Percentiles rank a stretch among this genome's conserved stretches.
These are phyloP conservation scores for Xylaria digitata DNA, from an alignment of 2,329 filamentous ascomycete genomes.

Conservation along the genomic window DNA sequence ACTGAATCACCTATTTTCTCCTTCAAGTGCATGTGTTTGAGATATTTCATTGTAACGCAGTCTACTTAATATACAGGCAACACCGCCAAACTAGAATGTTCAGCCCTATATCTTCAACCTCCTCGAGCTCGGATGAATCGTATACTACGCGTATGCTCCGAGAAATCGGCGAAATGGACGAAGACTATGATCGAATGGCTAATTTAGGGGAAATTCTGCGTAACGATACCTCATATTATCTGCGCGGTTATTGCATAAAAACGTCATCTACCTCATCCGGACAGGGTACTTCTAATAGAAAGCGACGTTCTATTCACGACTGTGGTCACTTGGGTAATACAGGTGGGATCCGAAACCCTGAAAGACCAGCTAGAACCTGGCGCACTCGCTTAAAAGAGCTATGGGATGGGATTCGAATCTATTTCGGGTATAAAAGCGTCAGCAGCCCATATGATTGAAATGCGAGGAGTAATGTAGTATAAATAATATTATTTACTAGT, in stretches of 20 bases:
- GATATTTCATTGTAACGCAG: background rate
- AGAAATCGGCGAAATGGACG: constrained; percentile 1
- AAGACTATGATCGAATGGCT: constrained; percentile 21
- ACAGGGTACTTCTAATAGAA: background rate
- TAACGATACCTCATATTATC: background rate
- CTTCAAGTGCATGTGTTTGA: background rate
- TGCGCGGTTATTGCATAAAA: too few relatives aligned
- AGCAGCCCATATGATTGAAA: constrained; percentile 19
- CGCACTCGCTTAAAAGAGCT: background rate
- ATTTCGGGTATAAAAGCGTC: constrained; percentile 23
- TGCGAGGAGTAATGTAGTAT: too few relatives aligned
- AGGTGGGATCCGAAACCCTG: background rate
- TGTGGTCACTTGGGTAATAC: too few relatives aligned
- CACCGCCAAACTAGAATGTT: constrained; percentile 12
- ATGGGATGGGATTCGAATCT: constrained; percentile 21
- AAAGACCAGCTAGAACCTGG: constrained; percentile 4
- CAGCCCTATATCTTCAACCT: constrained; percentile 17
- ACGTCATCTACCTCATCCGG: background rate
- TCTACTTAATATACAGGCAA: background rate
- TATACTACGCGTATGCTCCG: constrained; percentile 20
- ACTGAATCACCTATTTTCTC: background rate
- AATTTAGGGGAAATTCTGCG: constrained; percentile 5
- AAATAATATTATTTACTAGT: background rate
- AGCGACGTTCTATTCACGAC: too few relatives aligned
- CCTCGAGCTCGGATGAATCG: constrained; percentile 30